Percentiles rank a stretch among this genome's conserved stretches.
Evolutionary conservation across 768 basidiomycete species (phyloP).

Genomic region (Polyporus arcularius): DNA sequence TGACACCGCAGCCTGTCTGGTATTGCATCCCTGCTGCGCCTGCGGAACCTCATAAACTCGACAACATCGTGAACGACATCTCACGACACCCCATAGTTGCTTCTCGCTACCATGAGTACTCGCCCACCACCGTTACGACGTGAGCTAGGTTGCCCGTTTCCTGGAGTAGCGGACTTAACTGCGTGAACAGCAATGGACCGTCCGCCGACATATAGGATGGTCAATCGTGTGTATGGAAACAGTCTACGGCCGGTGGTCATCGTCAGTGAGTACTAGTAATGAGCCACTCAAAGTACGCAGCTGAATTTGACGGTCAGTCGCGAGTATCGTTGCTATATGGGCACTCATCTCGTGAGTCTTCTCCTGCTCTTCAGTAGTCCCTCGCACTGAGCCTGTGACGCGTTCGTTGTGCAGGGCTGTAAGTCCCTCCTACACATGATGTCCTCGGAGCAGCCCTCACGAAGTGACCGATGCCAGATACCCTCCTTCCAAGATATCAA

Average conservation of each 20-base stretch:
- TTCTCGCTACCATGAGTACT: constrained; percentile 6
- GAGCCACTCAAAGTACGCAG: no score
- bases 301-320: constrained; percentile 27
- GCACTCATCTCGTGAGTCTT: constrained; percentile 59
- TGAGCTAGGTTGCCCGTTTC: not conserved
- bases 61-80: no score
- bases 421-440: not conserved
- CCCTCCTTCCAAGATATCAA: constrained; percentile 58
- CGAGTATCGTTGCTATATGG: constrained; percentile 57
- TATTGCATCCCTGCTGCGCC: no score
- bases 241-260: constrained; percentile 66
- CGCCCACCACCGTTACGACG: constrained; percentile 15
- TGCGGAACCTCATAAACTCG: not conserved
- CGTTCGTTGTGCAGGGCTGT: constrained; percentile 10
- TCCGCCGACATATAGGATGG: constrained; percentile 61
- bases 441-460: not conserved
- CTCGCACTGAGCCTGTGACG: constrained; percentile 34
- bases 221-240: constrained; percentile 52
- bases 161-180: not conserved
- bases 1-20: no score
- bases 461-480: constrained; percentile 42
- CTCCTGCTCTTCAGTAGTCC: not conserved
- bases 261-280: constrained; percentile 28
- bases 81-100: not conserved
- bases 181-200: constrained; percentile 1